Conservation (phyloP, 441 rosid species). For the Omphalea diandra region DNA sequence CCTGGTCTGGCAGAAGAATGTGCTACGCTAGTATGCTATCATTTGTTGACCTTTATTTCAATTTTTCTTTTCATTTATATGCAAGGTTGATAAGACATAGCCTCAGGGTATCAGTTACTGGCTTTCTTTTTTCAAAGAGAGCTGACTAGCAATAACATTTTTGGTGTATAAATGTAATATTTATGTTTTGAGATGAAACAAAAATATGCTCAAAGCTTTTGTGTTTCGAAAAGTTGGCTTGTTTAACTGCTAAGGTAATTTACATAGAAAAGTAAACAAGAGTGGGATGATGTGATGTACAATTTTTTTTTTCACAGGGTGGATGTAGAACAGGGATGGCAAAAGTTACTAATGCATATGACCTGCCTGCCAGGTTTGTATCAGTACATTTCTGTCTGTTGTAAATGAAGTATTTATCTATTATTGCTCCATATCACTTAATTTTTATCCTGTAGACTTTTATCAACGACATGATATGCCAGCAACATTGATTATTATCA, state of each 20-base stretch:
- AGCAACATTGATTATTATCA: neutral
- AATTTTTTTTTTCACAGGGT: slow-evolving; percentile 60
- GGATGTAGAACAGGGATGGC: slow-evolving; percentile 99
- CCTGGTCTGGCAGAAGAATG: slow-evolving; percentile 98
- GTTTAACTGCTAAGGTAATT: slow-evolving; percentile 13
- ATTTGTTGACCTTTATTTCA: slow-evolving; percentile 4
- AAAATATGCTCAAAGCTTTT: neutral
- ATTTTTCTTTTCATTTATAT: neutral
- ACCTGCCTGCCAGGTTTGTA: slow-evolving; percentile 92
- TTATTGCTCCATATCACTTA: slow-evolving; percentile 9
- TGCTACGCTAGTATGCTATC: slow-evolving; percentile 61
- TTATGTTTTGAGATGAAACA: neutral
- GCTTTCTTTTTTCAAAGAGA: neutral
- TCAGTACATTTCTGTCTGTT: slow-evolving; percentile 2
- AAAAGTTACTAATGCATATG: slow-evolving; percentile 95
- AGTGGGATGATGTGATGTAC: slow-evolving; percentile 18
- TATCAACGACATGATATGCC: neutral
- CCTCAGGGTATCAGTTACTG: neutral
- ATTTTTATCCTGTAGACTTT: neutral
- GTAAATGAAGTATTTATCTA: neutral
- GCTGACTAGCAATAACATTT: neutral
- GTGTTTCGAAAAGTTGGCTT: slow-evolving; percentile 10
- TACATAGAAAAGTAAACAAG: slow-evolving; percentile 12
- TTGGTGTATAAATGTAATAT: neutral
- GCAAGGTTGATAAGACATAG: neutral